Evolutionary conservation across 768 basidiomycete genomes (phyloP).

Genomic region (Suillus americanus): DNA sequence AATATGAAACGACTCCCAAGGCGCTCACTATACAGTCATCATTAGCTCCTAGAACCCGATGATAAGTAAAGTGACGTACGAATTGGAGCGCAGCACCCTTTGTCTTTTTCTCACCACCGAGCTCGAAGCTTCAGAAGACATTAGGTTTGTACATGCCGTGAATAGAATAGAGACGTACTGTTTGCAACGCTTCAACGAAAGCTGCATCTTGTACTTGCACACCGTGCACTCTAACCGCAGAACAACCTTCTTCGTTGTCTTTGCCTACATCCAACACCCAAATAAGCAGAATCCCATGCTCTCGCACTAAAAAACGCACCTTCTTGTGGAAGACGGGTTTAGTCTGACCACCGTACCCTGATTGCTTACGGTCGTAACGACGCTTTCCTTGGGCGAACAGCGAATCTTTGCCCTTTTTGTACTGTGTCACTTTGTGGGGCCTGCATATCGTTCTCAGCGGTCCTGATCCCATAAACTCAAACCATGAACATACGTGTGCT

Average conservation of each 20-base stretch:
- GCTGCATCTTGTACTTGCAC: constrained; percentile 98
- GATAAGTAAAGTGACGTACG: constrained; percentile 50
- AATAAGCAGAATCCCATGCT: neutral
- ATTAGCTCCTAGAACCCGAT: neutral
- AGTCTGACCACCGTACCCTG: constrained; percentile 99
- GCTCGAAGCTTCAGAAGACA: constrained; percentile 75
- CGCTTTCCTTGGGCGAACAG: constrained; percentile 98
- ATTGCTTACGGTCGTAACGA: constrained; percentile 99
- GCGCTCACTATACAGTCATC: constrained; percentile 19
- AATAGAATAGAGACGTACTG: constrained; percentile 60
- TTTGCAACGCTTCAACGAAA: constrained; percentile 98
- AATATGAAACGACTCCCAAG: constrained; percentile 13
- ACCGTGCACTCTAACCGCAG: constrained; percentile 95
- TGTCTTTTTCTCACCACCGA: constrained; percentile 99
- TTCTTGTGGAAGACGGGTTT: constrained; percentile 99
- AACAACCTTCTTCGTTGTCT: constrained; percentile 99
- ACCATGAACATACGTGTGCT: constrained; percentile 80
- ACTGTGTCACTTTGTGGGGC: constrained; percentile 99
- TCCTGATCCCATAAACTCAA: neutral
- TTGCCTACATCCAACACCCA: constrained; percentile 53
- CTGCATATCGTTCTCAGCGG: constrained; percentile 39
- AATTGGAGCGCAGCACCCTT: constrained; percentile 95
- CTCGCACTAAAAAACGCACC: constrained; percentile 40
- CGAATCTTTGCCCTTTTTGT: constrained; percentile 99
- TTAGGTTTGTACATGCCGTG: neutral